Base-by-base conservation (phyloP, 2,329 filamentous ascomycete genomes). In the Neofusicoccum laricinum region DNA sequence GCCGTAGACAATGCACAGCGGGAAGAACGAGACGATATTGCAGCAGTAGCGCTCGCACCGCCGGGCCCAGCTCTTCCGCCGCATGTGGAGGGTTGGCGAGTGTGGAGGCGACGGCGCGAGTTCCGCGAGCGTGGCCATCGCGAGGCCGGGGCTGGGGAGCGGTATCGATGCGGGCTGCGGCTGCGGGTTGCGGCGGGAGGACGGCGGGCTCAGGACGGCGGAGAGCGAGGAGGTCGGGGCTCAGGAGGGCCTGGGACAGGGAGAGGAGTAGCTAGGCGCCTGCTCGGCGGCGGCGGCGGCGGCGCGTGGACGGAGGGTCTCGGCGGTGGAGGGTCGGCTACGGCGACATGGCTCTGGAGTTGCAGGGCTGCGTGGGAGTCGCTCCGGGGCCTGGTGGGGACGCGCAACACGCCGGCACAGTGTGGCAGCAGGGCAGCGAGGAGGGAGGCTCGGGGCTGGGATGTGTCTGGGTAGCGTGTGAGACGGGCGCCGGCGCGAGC, bases 1-100 rank as follows among this genome's bases (percentile, higher is more conserved):
- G 64, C 90, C 85, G 73, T 97, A 97, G 65, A 98, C 91, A 74
- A 98, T 97, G 32, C 82, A 81, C 17, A 98, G 83, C n/a, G 94
- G 94, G 69, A 96, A 91, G 77, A 93, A 97, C 30, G 87, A 91
- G 61, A 90, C 84, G 66, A 88, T 86, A 48, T 84, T 81, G 80
- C 93, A 98, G 82, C 93, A 97, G 73, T 86, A 89, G 57, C 93
- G 90, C 83, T 97, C 93, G 71, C 91, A 82, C 75, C 84, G 86
- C 68, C 90, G 84, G 55, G 86, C 89, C 82, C 86, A 90, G 55
- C 75, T 74, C 67, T 55, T 61, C 69, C 69, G 78, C 68, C 75
- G 73, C 74, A 76, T 76, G 38, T 69, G 71, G 65, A 72, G 68
- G 34, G 75, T 75, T 36, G 76, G 76, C 11, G 77, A 79, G 15